Conservation (phyloP, 805 yeast genomes). For the Huiozyma naganishii region DNA sequence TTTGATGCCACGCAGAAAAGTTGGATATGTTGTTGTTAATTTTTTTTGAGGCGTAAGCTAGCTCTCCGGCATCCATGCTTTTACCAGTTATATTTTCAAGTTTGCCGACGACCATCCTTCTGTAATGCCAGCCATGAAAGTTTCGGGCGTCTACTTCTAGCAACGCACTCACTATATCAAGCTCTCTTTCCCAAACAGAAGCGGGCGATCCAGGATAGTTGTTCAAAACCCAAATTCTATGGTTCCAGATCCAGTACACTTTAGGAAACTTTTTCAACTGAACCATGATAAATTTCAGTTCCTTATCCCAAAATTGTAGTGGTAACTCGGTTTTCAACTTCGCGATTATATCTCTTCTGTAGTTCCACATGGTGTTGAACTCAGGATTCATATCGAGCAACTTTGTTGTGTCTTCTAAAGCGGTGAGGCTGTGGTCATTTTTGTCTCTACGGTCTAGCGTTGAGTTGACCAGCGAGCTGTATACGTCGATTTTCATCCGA, state of each 20-base stretch:
- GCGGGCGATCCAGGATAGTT: slow-evolving; percentile 34
- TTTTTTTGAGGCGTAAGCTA: slow-evolving; percentile 64
- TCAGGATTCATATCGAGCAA: slow-evolving; percentile 70
- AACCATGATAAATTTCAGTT: slow-evolving; percentile 48
- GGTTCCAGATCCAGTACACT: slow-evolving; percentile 96
- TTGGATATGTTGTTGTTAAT: slow-evolving; percentile 81
- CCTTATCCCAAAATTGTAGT: slow-evolving; percentile 35
- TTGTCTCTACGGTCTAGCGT: slow-evolving; percentile 32
- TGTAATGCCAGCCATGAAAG: slow-evolving; percentile 92
- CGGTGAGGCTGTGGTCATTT: slow-evolving; percentile 25
- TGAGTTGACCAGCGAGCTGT: slow-evolving; percentile 35
- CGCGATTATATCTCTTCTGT: slow-evolving; percentile 58
- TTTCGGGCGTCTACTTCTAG: slow-evolving; percentile 70
- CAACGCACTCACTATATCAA: slow-evolving; percentile 57
- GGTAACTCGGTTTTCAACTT: slow-evolving; percentile 15
- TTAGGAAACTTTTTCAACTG: slow-evolving; percentile 65
- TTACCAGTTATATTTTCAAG: slow-evolving; percentile 15
- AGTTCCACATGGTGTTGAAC: slow-evolving; percentile 83
- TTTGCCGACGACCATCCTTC: slow-evolving; percentile 54
- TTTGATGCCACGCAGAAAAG: slow-evolving; percentile 92
- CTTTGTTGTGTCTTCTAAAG: slow-evolving; percentile 44
- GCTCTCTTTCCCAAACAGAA: slow-evolving; percentile 58
- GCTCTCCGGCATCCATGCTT: slow-evolving; percentile 40
- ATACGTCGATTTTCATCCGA: slow-evolving; percentile 45
- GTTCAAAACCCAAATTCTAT: slow-evolving; percentile 71